phyloP scores from a whole-genome alignment of 1,139 yeast species.

The Ogataea hybrid region DNA sequence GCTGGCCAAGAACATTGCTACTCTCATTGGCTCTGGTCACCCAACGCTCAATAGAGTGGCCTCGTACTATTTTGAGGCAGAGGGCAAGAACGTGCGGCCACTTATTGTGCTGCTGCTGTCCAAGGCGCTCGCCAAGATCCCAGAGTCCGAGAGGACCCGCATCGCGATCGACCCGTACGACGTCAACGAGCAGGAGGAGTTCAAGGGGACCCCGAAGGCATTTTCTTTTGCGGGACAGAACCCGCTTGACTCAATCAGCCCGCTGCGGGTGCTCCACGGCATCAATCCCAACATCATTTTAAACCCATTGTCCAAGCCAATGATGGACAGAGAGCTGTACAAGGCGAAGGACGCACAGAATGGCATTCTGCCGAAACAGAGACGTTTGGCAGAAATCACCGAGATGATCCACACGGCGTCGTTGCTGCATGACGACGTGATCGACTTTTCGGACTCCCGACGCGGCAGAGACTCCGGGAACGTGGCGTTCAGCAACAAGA shows the following conservation, averaged over 20 bases:
- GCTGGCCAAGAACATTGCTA: constrained; percentile 82
- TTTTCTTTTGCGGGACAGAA: constrained; percentile 54
- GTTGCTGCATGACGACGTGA: constrained; percentile 94
- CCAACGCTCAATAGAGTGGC: constrained; percentile 90
- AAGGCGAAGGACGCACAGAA: constrained; percentile 50
- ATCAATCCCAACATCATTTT: constrained; percentile 76
- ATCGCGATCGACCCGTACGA: constrained; percentile 59
- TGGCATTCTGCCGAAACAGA: constrained; percentile 89
- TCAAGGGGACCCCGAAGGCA: constrained; percentile 47
- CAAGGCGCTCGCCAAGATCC: constrained; percentile 78
- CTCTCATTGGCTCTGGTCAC: constrained; percentile 86
- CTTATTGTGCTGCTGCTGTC: constrained; percentile 79
- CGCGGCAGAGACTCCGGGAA: constrained; percentile 92
- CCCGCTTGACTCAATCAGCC: constrained; percentile 65
- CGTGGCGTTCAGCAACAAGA: constrained; percentile 90
- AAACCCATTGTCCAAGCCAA: constrained; percentile 82
- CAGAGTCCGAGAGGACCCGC: constrained; percentile 64
- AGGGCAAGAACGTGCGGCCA: constrained; percentile 95
- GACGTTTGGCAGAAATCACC: constrained; percentile 93
- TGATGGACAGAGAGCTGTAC: constrained; percentile 58
- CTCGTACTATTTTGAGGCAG: constrained; percentile 91
- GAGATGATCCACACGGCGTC: constrained; percentile 99
- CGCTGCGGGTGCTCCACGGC: constrained; percentile 82
- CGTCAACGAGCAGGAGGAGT: constrained; percentile 62
- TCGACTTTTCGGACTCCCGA: constrained; percentile 87